Conservation (phyloP, 306 rosid species). For the Abrus pulchellus region DNA sequence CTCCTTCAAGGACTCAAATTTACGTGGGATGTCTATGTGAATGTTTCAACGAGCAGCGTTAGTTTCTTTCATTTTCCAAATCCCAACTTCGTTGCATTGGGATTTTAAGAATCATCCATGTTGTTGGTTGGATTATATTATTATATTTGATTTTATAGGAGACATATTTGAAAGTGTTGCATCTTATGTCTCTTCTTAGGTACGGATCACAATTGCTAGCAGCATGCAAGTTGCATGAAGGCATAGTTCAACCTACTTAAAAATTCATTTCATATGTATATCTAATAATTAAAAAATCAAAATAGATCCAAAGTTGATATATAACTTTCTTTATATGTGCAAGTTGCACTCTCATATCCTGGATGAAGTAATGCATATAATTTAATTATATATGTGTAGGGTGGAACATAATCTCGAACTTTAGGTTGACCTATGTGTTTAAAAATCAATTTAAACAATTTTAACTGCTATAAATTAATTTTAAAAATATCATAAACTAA, state of each 20-base stretch:
- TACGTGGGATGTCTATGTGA: conserved; percentile 56
- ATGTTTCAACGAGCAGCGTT: conserved; percentile 4
- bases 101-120: conserved; percentile 46
- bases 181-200: conserved; percentile 57
- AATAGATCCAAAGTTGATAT: neutral
- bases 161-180: conserved; percentile 70
- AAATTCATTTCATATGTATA: neutral
- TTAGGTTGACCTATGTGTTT: too few species aligned
- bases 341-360: too few species aligned
- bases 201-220: conserved; percentile 43
- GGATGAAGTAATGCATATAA: too few species aligned
- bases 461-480: too few species aligned
- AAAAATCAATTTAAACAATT: too few species aligned
- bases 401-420: too few species aligned
- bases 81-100: conserved; percentile 47
- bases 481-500: too few species aligned
- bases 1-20: conserved; percentile 38
- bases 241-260: neutral
- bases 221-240: neutral
- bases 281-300: neutral
- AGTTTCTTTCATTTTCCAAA: conserved; percentile 21
- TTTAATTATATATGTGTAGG: too few species aligned
- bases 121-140: neutral
- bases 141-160: conserved; percentile 40
- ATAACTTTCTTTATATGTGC: neutral